Evolutionary conservation across 163 green algal species (phyloP).

Genomic region (Coccomyxa subellipsoidea): DNA sequence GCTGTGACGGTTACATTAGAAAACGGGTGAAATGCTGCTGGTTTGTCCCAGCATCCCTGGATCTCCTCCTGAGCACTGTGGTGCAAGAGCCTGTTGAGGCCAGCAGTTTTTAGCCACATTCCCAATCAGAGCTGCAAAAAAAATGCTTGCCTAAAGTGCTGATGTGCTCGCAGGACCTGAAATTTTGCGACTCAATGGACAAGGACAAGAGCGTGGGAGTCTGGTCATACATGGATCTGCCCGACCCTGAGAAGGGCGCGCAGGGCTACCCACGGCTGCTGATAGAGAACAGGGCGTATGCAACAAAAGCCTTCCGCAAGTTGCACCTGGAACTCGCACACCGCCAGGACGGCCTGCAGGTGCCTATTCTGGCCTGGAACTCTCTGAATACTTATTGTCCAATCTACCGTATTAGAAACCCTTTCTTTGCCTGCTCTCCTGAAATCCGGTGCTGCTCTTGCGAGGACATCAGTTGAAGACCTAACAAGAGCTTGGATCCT

Average conservation of each 20-base stretch:
- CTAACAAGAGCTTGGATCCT: background rate
- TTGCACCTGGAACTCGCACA: constrained; percentile 74
- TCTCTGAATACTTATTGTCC: no score
- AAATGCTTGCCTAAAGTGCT: no score
- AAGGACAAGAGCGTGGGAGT: constrained; percentile 34
- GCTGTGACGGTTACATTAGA: no score
- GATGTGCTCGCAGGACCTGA: constrained; percentile 30
- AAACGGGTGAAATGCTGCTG: no score
- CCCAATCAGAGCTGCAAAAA: no score
- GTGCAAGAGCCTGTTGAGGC: no score
- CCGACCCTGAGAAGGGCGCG: constrained; percentile 50
- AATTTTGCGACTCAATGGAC: constrained; percentile 71
- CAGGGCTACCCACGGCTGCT: constrained; percentile 49
- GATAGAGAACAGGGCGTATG: constrained; percentile 83
- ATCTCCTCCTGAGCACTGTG: no score
- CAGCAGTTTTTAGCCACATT: no score
- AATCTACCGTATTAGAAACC: no score
- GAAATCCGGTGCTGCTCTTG: no score
- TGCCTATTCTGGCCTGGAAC: background rate
- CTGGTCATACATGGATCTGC: constrained; percentile 42
- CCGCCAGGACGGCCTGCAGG: constrained; percentile 75
- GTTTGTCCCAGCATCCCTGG: no score
- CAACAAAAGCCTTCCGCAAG: constrained; percentile 72
- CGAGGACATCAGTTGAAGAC: background rate
- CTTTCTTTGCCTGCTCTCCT: no score